A percentile compares a stretch with the other conserved stretches of the same genome.
These are phyloP conservation scores for Teunomyces lycoperdinae DNA, from an alignment of 805 yeast genomes.

Conservation along the genomic window DNA sequence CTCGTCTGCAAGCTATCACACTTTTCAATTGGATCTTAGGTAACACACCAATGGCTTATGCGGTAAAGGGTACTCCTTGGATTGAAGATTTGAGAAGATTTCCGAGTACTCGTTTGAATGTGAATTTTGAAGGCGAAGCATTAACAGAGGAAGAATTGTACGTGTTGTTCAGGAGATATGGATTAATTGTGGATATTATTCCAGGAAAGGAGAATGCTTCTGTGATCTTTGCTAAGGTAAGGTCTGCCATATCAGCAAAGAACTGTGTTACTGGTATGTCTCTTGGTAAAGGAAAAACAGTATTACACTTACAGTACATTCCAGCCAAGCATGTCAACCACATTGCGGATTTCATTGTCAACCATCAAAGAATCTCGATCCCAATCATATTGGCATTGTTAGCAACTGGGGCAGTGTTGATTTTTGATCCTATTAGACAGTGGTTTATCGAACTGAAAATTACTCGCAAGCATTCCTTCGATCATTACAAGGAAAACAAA, in stretches of 20 bases:
- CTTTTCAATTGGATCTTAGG: slow-evolving; percentile 12
- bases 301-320: slow-evolving; percentile 70
- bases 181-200: slow-evolving; percentile 70
- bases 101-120: slow-evolving; percentile 62
- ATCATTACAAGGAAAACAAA: slow-evolving; percentile 39
- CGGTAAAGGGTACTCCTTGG: slow-evolving; percentile 94
- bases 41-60: slow-evolving; percentile 51
- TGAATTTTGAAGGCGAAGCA: slow-evolving; percentile 73
- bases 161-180: slow-evolving; percentile 81
- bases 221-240: slow-evolving; percentile 52
- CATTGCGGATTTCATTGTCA: slow-evolving; percentile 55
- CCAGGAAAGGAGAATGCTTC: slow-evolving; percentile 46
- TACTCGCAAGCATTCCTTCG: slow-evolving; percentile 53
- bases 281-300: slow-evolving; percentile 52
- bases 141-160: slow-evolving; percentile 80
- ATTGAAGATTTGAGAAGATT: slow-evolving; percentile 84
- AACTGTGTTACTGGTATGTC: slow-evolving; percentile 84
- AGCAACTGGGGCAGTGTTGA: slow-evolving; percentile 76
- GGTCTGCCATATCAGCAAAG: slow-evolving; percentile 81
- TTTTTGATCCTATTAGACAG: slow-evolving; percentile 92
- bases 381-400: slow-evolving; percentile 77
- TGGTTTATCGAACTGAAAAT: slow-evolving; percentile 74
- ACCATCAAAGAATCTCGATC: slow-evolving; percentile 79
- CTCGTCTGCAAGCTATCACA: slow-evolving; percentile 8
- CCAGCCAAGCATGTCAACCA: slow-evolving; percentile 52